These are phyloP conservation scores for Fusarium albosuccineum DNA, from an alignment of 2,329 filamentous ascomycete genomes.

Conservation along the genomic window DNA sequence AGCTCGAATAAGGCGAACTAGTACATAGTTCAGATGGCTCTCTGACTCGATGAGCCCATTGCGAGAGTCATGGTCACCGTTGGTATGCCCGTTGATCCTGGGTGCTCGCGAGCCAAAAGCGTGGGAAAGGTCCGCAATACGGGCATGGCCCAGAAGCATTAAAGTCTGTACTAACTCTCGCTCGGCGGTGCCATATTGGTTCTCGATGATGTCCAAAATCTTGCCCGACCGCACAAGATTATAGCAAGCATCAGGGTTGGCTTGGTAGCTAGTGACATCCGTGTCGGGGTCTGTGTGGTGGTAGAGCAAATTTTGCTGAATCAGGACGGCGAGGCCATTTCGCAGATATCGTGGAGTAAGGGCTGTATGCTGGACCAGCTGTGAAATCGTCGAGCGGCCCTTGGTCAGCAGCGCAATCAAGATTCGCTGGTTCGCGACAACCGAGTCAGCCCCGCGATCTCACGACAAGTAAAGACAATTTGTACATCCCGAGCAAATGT, in stretches of 20 bases:
- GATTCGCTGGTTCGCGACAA: slow-evolving; percentile 74
- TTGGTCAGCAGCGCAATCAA: slow-evolving; percentile 82
- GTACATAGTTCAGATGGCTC: slow-evolving; percentile 62
- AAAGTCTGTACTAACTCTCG: slow-evolving; percentile 81
- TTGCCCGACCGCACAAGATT: slow-evolving; percentile 84
- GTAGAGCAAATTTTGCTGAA: slow-evolving; percentile 89
- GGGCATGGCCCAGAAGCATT: slow-evolving; percentile 81
- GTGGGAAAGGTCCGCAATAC: slow-evolving; percentile 76
- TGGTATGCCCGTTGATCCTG: slow-evolving; percentile 52
- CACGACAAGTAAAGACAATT: slow-evolving; percentile 19
- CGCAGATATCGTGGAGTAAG: slow-evolving; percentile 81
- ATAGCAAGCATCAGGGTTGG: slow-evolving; percentile 84
- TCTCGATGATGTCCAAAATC: slow-evolving; percentile 81
- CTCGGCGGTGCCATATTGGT: slow-evolving; percentile 80
- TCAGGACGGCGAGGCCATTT: slow-evolving; percentile 84
- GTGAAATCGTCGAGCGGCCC: slow-evolving; percentile 79
- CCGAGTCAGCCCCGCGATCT: slow-evolving; percentile 47
- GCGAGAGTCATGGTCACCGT: slow-evolving; percentile 50
- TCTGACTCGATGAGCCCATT: slow-evolving; percentile 58
- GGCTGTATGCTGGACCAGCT: slow-evolving; percentile 78
- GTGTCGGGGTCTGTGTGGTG: slow-evolving; percentile 75
- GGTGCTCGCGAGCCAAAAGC: slow-evolving; percentile 64
- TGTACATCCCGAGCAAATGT: slow-evolving; percentile 11
- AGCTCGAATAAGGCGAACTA: slow-evolving; percentile 69
- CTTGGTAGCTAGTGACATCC: slow-evolving; percentile 81